These are phyloP conservation scores for Marasmius oreades DNA, from an alignment of 1,284 basidiomycete genomes.

Conservation along the genomic window DNA sequence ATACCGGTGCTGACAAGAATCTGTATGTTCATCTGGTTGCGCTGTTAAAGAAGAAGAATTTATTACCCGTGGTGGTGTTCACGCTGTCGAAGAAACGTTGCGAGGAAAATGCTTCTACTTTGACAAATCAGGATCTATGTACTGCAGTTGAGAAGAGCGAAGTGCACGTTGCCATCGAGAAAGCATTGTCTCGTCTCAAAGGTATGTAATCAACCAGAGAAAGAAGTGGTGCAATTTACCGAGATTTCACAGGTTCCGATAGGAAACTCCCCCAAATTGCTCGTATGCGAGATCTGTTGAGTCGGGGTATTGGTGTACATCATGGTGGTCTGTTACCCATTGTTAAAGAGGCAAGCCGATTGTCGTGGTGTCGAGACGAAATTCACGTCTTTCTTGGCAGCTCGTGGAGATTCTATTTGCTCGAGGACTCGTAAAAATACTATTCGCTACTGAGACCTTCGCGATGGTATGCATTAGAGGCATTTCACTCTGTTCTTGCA, in stretches of 20 bases:
- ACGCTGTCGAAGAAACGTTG: slow-evolving; percentile 97
- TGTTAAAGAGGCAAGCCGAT: slow-evolving; percentile 81
- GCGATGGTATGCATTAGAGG: slow-evolving; percentile 74
- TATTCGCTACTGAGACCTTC: slow-evolving; percentile 99
- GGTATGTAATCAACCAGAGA: slow-evolving; percentile 43
- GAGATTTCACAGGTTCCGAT: slow-evolving; percentile 67
- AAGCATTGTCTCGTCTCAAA: slow-evolving; percentile 87
- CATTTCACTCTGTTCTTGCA: slow-evolving; percentile 1
- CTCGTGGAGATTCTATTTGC: slow-evolving; percentile 97
- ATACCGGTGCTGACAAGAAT: slow-evolving; percentile 78
- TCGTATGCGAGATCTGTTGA: slow-evolving; percentile 88
- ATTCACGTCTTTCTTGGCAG: slow-evolving; percentile 34
- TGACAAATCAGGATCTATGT: slow-evolving; percentile 89
- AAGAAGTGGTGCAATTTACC: slow-evolving; percentile 10
- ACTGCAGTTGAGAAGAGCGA: slow-evolving; percentile 92
- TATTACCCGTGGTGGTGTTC: slow-evolving; percentile 95
- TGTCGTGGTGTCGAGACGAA: slow-evolving; percentile 1
- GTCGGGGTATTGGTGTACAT: slow-evolving; percentile 94
- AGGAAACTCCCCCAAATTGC: slow-evolving; percentile 93
- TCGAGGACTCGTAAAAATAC: slow-evolving; percentile 91
- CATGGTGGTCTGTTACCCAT: slow-evolving; percentile 96
- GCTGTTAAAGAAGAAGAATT: slow-evolving; percentile 78
- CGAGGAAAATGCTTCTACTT: slow-evolving; percentile 91
- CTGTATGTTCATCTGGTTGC: slow-evolving; percentile 93
- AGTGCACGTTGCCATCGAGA: slow-evolving; percentile 92